Conservation (phyloP, 495 filamentous ascomycete species). For the Jackrogersella multiformis region DNA sequence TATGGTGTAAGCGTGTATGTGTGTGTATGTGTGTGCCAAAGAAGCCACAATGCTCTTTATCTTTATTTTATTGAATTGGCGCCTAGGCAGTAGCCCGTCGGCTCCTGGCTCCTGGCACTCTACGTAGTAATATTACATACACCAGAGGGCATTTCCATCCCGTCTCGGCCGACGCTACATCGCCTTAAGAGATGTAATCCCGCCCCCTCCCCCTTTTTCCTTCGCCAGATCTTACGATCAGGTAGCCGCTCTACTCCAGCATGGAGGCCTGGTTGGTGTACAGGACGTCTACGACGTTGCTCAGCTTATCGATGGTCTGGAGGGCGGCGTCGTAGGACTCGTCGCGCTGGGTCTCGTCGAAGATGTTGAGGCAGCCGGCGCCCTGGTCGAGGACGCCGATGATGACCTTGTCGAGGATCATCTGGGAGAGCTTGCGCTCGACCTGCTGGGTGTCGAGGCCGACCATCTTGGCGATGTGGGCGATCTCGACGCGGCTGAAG, state of each 20-base stretch:
- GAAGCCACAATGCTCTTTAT: slow-evolving; percentile 11
- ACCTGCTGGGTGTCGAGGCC: slow-evolving; percentile 96
- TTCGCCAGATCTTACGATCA: background rate
- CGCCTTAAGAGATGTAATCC: background rate
- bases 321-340: slow-evolving; percentile 93
- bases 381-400: slow-evolving; percentile 97
- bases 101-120: slow-evolving; percentile 3
- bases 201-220: background rate
- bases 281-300: slow-evolving; percentile 95
- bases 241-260: slow-evolving; percentile 72
- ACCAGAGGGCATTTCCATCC: slow-evolving; percentile 15
- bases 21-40: background rate
- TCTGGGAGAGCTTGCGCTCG: slow-evolving; percentile 96
- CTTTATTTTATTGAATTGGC: slow-evolving; percentile 13
- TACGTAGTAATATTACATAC: slow-evolving; percentile 41
- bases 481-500: slow-evolving; percentile 95
- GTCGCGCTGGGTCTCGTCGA: slow-evolving; percentile 91
- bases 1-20: background rate
- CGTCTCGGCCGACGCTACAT: slow-evolving; percentile 2
- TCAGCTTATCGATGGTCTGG: slow-evolving; percentile 95
- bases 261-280: slow-evolving; percentile 97
- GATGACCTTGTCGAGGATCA: slow-evolving; percentile 99
- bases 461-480: slow-evolving; percentile 95
- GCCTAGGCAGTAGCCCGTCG: slow-evolving; percentile 7
- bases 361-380: slow-evolving; percentile 95